phyloP scores from a whole-genome alignment of 2,329 filamentous ascomycete genomes.

The Cladophialophora chaetospira region DNA sequence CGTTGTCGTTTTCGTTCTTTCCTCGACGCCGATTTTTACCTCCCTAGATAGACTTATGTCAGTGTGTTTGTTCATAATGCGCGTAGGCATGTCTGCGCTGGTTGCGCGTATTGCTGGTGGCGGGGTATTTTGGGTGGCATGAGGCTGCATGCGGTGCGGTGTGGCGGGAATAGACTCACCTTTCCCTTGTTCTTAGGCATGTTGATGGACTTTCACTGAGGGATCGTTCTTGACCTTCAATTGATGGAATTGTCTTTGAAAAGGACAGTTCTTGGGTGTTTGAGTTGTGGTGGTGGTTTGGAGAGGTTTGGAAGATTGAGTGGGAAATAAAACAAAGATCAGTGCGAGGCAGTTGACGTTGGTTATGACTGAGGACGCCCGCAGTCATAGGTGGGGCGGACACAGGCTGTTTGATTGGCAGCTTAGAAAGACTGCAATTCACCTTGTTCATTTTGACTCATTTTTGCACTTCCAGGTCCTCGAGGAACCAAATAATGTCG shows the following conservation, averaged over 20 bases:
- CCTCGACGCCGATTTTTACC: slow-evolving; percentile 98
- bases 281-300: slow-evolving; percentile 5
- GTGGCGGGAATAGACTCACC: slow-evolving; percentile 56
- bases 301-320: neutral
- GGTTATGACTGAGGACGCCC: neutral
- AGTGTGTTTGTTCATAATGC: neutral
- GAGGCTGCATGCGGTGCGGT: slow-evolving; percentile 32
- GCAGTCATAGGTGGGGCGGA: neutral
- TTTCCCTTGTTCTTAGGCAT: slow-evolving; percentile 99
- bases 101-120: slow-evolving; percentile 12
- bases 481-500: neutral
- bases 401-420: neutral
- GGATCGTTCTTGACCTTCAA: neutral
- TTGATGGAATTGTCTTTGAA: neutral
- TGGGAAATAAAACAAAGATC: slow-evolving; percentile 13
- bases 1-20: slow-evolving; percentile 99
- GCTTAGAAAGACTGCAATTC: too few relatives aligned
- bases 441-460: too few relatives aligned
- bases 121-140: slow-evolving; percentile 20
- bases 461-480: neutral
- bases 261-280: neutral
- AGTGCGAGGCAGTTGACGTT: slow-evolving; percentile 12
- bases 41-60: slow-evolving; percentile 61
- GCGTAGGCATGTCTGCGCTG: neutral
- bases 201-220: slow-evolving; percentile 41